Evolutionary conservation across 805 yeast genomes (phyloP).

Genomic region (Grigorovia jiainica): DNA sequence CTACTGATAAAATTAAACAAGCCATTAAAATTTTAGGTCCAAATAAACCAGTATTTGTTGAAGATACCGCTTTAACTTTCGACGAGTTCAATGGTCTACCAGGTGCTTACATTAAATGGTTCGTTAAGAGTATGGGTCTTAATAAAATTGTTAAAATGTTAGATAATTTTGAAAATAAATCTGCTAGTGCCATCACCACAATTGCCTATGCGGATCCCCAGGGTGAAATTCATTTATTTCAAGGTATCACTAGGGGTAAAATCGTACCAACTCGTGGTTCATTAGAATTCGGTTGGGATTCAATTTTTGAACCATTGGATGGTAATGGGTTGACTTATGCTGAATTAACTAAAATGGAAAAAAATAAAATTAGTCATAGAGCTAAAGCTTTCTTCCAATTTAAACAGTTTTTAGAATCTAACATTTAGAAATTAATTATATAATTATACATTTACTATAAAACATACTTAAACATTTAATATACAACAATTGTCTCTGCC

Average conservation of each 20-base stretch:
- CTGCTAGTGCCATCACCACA: slow-evolving; percentile 84
- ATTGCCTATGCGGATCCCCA: slow-evolving; percentile 87
- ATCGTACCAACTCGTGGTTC: slow-evolving; percentile 78
- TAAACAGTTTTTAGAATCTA: slow-evolving; percentile 26
- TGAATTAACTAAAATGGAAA: slow-evolving; percentile 68
- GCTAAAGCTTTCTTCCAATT: slow-evolving; percentile 72
- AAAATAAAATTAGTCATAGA: slow-evolving; percentile 82
- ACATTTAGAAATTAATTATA: no score
- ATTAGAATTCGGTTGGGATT: slow-evolving; percentile 88
- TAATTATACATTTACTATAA: no score
- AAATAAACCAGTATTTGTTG: slow-evolving; percentile 80
- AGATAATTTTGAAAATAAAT: slow-evolving; percentile 69
- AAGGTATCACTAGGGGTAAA: slow-evolving; percentile 72
- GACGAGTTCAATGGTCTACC: slow-evolving; percentile 77
- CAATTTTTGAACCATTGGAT: slow-evolving; percentile 64
- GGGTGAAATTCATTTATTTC: slow-evolving; percentile 69
- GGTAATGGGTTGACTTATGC: slow-evolving; percentile 70
- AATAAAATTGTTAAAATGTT: slow-evolving; percentile 71
- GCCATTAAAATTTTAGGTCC: slow-evolving; percentile 53
- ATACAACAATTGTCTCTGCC: no score
- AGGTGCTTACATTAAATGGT: slow-evolving; percentile 96
- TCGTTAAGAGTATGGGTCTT: slow-evolving; percentile 64
- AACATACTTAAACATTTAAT: no score
- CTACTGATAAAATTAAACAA: slow-evolving; percentile 61
- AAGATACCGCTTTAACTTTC: slow-evolving; percentile 87